Conservation (phyloP, 2,329 filamentous ascomycete genomes). For the Fusarium setosum region DNA sequence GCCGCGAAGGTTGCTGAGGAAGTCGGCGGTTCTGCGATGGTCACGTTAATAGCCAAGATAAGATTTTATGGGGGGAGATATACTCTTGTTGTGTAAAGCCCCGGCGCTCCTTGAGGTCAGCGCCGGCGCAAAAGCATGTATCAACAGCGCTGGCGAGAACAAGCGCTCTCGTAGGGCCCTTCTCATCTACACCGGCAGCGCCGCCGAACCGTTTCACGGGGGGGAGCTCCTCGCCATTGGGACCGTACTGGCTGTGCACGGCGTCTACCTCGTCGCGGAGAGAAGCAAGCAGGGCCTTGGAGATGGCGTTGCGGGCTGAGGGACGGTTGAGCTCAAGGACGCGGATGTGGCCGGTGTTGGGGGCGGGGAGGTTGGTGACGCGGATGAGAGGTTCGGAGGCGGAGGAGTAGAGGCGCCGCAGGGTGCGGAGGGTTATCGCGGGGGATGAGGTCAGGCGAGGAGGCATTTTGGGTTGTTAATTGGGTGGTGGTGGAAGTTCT, state of each 20-base stretch:
- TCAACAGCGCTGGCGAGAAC: constrained; percentile 89
- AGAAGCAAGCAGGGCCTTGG: constrained; percentile 77
- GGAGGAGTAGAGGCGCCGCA: constrained; percentile 55
- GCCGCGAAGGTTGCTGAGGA: constrained; percentile 79
- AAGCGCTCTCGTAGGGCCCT: constrained; percentile 78
- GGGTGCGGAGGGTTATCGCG: constrained; percentile 30
- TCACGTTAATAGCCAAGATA: constrained; percentile 2
- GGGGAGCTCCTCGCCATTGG: constrained; percentile 63
- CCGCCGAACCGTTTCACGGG: constrained; percentile 56
- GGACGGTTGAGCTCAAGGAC: constrained; percentile 90
- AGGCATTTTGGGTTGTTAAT: constrained; percentile 42
- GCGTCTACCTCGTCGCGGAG: constrained; percentile 79
- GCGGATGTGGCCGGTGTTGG: constrained; percentile 85
- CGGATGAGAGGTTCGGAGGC: constrained; percentile 69
- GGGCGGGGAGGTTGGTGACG: constrained; percentile 79
- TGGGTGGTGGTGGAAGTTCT: not conserved
- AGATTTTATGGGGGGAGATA: constrained; percentile 43
- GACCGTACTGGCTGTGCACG: constrained; percentile 72
- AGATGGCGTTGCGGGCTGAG: constrained; percentile 90
- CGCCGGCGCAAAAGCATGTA: constrained; percentile 90
- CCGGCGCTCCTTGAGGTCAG: constrained; percentile 89
- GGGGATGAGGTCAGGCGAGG: constrained; percentile 43
- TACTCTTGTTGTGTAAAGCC: constrained; percentile 84
- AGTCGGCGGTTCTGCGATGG: constrained; percentile 74
- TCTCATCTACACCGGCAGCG: constrained; percentile 55